Conservation (phyloP, 2,329 filamentous ascomycete species). For the Stemphylium beticola region DNA sequence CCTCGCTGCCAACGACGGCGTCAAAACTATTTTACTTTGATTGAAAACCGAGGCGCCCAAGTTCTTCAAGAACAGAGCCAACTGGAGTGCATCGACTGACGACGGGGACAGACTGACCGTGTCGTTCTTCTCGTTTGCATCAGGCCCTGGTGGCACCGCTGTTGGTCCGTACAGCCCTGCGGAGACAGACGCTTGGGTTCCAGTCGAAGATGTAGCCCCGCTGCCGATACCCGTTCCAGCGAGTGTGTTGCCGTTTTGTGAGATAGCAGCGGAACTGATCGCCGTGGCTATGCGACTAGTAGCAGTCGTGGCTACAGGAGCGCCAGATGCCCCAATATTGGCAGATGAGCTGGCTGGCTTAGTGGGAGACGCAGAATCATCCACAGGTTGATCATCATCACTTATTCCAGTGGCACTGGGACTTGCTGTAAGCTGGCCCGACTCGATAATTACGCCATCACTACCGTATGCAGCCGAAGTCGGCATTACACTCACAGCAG, state of each 20-base stretch:
- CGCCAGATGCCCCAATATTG: neutral
- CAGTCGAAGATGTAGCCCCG: neutral
- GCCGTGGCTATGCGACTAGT: neutral
- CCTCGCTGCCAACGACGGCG: neutral
- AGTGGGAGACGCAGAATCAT: neutral
- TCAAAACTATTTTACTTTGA: neutral
- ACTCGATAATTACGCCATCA: neutral
- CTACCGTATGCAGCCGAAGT: neutral
- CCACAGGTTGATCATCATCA: neutral
- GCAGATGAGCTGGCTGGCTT: neutral
- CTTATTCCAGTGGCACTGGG: neutral
- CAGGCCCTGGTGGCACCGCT: neutral
- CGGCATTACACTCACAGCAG: neutral
- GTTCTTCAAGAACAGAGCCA: constrained; percentile 11
- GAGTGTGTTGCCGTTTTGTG: neutral
- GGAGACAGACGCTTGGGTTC: neutral
- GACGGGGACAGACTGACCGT: constrained; percentile 4
- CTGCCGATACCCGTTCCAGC: neutral
- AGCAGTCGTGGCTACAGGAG: neutral
- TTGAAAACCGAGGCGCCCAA: constrained; percentile 6
- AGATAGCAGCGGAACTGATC: neutral
- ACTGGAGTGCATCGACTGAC: constrained; percentile 1
- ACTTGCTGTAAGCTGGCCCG: neutral
- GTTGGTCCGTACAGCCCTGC: neutral
- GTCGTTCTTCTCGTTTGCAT: neutral